These are phyloP conservation scores for Apiospora rasikravindrae DNA, from an alignment of 2,329 filamentous ascomycete genomes.

Conservation along the genomic window DNA sequence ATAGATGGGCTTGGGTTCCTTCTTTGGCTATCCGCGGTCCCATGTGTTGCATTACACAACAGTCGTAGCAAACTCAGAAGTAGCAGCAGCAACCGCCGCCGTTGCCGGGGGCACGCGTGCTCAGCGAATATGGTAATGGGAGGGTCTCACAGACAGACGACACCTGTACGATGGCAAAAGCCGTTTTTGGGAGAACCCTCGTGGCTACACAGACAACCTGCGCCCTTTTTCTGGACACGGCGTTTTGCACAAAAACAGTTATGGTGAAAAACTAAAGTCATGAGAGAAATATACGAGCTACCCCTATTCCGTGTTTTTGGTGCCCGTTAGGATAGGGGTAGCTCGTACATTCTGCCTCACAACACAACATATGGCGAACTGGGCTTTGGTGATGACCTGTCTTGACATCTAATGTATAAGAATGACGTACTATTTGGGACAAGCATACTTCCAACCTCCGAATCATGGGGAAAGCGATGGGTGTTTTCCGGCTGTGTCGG, in stretches of 20 bases:
- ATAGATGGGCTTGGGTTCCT: neutral
- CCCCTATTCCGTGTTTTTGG: neutral
- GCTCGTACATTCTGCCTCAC: neutral
- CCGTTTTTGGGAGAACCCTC: slow-evolving; percentile 2
- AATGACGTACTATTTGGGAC: neutral
- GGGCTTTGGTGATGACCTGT: too few species aligned
- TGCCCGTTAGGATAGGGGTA: neutral
- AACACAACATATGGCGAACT: too few species aligned
- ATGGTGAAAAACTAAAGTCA: too few species aligned
- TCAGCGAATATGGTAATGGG: neutral
- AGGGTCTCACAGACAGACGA: slow-evolving; percentile 2
- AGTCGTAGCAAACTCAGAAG: neutral
- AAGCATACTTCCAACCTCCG: neutral
- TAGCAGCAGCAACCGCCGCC: neutral
- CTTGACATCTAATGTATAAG: too few species aligned
- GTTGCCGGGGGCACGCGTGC: neutral
- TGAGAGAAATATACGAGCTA: too few species aligned
- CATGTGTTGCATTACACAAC: neutral
- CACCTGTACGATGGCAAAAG: neutral
- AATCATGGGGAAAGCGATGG: neutral
- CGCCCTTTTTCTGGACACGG: neutral
- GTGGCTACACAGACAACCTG: neutral
- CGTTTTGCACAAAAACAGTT: neutral
- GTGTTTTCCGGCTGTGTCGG: neutral
- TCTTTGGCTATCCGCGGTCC: too few species aligned